Conservation (phyloP, 202 grass and related monocot species). For the Brachypodium distachyon region DNA sequence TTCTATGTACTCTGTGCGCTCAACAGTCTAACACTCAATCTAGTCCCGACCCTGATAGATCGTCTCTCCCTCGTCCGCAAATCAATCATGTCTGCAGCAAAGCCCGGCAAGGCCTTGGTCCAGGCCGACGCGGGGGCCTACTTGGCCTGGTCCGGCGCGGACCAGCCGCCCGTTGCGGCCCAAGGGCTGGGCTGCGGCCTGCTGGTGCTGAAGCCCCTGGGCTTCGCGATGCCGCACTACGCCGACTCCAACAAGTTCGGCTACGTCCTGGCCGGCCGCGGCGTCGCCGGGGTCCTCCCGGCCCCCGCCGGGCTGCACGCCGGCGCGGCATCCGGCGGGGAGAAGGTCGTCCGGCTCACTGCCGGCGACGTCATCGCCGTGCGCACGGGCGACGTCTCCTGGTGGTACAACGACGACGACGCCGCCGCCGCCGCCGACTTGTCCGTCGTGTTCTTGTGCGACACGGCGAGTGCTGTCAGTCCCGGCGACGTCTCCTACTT, state of each 20-base stretch:
- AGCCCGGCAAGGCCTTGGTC: slow-evolving; percentile 4
- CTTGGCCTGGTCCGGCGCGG: slow-evolving; percentile 1
- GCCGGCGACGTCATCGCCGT: slow-evolving; percentile 17
- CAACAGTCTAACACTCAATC: too few species aligned
- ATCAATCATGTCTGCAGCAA: slow-evolving; percentile 12
- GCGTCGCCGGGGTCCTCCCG: background rate
- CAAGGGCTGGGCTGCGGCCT: slow-evolving; percentile 5
- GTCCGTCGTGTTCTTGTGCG: slow-evolving; percentile 10
- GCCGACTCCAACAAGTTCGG: slow-evolving; percentile 20
- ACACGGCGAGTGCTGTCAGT: background rate
- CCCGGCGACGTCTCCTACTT: slow-evolving; percentile 23
- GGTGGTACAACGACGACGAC: slow-evolving; percentile 42
- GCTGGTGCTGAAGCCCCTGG: slow-evolving; percentile 11
- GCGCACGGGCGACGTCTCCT: slow-evolving; percentile 13
- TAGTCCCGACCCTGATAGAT: too few species aligned
- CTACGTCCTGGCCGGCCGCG: slow-evolving; percentile 23
- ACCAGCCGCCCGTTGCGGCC: slow-evolving; percentile 8
- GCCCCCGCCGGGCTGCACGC: background rate
- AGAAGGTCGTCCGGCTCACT: slow-evolving; percentile 12
- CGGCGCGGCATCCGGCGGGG: too few species aligned
- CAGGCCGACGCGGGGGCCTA: slow-evolving; percentile 15
- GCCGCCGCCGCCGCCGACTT: background rate
- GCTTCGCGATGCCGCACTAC: slow-evolving; percentile 20
- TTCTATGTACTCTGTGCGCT: too few species aligned
- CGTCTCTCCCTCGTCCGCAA: too few species aligned